These are phyloP conservation scores for Diplodia intermedia DNA, from an alignment of 2,329 filamentous ascomycete genomes.

Conservation along the genomic window DNA sequence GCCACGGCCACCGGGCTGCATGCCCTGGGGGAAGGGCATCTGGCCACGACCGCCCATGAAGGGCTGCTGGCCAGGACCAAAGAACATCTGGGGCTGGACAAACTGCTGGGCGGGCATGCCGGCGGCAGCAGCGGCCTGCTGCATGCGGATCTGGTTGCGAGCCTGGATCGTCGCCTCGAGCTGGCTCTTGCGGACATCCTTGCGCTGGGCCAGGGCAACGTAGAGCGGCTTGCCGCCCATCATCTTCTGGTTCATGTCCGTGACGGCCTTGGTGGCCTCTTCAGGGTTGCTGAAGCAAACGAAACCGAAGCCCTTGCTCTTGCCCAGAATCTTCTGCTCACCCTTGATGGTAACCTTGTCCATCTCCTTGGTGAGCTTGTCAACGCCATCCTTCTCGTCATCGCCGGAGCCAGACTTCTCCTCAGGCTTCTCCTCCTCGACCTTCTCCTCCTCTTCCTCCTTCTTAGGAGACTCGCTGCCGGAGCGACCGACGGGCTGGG, in stretches of 20 bases:
- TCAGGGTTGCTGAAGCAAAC: conserved; percentile 99
- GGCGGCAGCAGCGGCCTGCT: conserved; percentile 90
- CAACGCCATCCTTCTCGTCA: conserved; percentile 60
- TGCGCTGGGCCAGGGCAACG: conserved; percentile 96
- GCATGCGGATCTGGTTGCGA: conserved; percentile 97
- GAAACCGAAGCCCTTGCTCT: conserved; percentile 99
- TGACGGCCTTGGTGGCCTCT: conserved; percentile 97
- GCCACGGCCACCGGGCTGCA: conserved; percentile 79
- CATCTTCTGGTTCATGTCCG: conserved; percentile 99
- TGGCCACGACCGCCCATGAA: conserved; percentile 65
- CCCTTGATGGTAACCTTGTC: conserved; percentile 62
- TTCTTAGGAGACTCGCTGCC: conserved; percentile 55
- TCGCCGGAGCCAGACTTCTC: conserved; percentile 62
- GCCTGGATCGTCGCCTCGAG: conserved; percentile 99
- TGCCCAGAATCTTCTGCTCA: conserved; percentile 76
- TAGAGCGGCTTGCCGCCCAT: conserved; percentile 95
- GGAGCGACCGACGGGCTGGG: conserved; percentile 59
- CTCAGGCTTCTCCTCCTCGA: conserved; percentile 63
- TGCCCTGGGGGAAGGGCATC: conserved; percentile 65
- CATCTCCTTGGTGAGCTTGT: conserved; percentile 54
- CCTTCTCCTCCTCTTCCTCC: conserved; percentile 58
- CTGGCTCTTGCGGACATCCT: conserved; percentile 99
- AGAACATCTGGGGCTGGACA: conserved; percentile 93
- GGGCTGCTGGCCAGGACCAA: conserved; percentile 81
- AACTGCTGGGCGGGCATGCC: conserved; percentile 80